Evolutionary conservation across 345 rosid genomes (phyloP).

Genomic region (Eucalyptus grandis): DNA sequence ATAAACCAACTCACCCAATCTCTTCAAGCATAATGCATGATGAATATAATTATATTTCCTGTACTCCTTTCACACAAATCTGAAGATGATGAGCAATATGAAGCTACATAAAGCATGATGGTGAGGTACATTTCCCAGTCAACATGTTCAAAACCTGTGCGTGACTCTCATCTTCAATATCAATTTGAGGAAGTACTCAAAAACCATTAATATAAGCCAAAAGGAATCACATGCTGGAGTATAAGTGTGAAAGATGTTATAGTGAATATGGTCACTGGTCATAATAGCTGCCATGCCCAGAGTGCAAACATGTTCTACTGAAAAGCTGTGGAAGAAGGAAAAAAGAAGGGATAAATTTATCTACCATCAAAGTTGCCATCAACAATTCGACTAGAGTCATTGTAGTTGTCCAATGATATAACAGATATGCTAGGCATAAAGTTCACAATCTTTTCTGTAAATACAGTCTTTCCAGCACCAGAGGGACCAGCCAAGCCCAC

Average conservation of each 20-base stretch:
- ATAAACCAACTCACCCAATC: background rate
- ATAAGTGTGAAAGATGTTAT: background rate
- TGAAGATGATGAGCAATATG: background rate
- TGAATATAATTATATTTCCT: background rate
- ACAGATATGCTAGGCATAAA: constrained; percentile 86
- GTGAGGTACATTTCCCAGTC: background rate
- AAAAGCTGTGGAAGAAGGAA: background rate
- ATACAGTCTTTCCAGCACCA: constrained; percentile 98
- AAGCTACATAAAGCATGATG: background rate
- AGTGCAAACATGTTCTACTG: background rate
- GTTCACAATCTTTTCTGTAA: constrained; percentile 82
- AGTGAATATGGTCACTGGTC: background rate
- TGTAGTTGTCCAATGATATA: constrained; percentile 93
- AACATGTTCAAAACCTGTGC: background rate
- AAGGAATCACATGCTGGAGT: background rate
- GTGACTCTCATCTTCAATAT: background rate
- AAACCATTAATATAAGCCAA: background rate
- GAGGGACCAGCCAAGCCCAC: constrained; percentile 97
- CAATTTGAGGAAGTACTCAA: background rate
- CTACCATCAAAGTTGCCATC: constrained; percentile 78
- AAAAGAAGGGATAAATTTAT: background rate
- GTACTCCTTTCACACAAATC: background rate
- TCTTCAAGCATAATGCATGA: background rate
- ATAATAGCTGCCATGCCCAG: background rate
- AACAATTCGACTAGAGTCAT: constrained; percentile 79